Percentiles rank a stretch among this genome's conserved stretches.
Evolutionary conservation across 2,329 filamentous ascomycete species (phyloP).

Genomic region (Cyclaneusma minus): DNA sequence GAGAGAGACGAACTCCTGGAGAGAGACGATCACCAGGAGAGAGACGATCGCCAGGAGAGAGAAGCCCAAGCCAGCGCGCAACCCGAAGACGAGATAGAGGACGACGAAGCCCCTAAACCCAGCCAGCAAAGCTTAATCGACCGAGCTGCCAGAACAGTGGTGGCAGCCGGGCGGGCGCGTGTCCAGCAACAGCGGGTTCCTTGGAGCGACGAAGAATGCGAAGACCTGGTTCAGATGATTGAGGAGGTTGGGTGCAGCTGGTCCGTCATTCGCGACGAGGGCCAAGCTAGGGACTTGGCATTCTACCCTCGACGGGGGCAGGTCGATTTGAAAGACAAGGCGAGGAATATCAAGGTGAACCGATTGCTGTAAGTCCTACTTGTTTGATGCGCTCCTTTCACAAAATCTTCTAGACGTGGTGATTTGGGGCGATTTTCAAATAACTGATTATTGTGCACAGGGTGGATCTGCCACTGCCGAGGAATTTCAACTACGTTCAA

Average conservation of each 20-base stretch:
- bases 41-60: no score
- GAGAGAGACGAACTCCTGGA: no score
- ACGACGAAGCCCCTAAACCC: neutral
- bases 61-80: no score
- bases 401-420: slow-evolving; percentile 5
- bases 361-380: slow-evolving; percentile 25
- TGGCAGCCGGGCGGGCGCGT: neutral
- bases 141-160: slow-evolving; percentile 1
- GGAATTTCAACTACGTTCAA: slow-evolving; percentile 25
- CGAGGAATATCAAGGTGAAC: slow-evolving; percentile 33
- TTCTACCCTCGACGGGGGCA: slow-evolving; percentile 26
- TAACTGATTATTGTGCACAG: slow-evolving; percentile 13
- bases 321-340: slow-evolving; percentile 37
- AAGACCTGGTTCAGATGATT: slow-evolving; percentile 32
- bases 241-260: slow-evolving; percentile 27
- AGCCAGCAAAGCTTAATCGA: neutral
- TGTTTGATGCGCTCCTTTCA: neutral
- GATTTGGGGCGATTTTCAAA: neutral
- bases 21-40: no score
- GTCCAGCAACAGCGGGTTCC: slow-evolving; percentile 7
- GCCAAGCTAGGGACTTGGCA: slow-evolving; percentile 16
- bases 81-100: slow-evolving; percentile 6
- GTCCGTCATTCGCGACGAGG: slow-evolving; percentile 25
- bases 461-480: slow-evolving; percentile 18
- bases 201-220: slow-evolving; percentile 24